Evolutionary conservation across 495 filamentous ascomycete species (phyloP).

Genomic region (Penicillium soppii): DNA sequence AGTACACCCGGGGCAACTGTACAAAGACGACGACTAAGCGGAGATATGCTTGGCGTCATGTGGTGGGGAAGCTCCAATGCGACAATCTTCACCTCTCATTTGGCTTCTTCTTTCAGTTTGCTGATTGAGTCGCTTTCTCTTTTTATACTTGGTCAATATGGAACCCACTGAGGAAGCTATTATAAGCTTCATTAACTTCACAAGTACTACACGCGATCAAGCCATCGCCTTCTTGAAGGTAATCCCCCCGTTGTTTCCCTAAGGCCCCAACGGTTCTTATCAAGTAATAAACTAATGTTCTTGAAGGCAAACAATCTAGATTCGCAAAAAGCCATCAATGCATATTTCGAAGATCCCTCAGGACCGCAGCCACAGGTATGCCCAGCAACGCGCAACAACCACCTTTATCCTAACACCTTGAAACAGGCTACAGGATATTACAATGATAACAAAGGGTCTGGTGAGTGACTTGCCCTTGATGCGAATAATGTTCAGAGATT

Average conservation of each 20-base stretch:
- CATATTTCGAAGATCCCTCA: slow-evolving; percentile 52
- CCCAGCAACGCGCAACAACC: not conserved
- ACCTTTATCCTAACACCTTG: slow-evolving; percentile 1
- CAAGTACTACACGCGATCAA: slow-evolving; percentile 42
- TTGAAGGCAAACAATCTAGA: slow-evolving; percentile 49
- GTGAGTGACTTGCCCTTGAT: slow-evolving; percentile 11
- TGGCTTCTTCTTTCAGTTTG: not conserved
- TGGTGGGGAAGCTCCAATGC: slow-evolving; percentile 38
- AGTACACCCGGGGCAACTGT: no score
- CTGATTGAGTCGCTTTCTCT: not conserved
- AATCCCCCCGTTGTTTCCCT: not conserved
- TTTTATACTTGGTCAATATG: no score
- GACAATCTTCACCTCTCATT: slow-evolving; percentile 8
- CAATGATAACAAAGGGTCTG: slow-evolving; percentile 22
- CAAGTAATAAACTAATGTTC: slow-evolving; percentile 5
- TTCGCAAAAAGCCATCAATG: slow-evolving; percentile 51
- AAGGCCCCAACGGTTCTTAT: not conserved
- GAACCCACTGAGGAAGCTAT: slow-evolving; percentile 49
- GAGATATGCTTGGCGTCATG: slow-evolving; percentile 33
- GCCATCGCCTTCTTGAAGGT: slow-evolving; percentile 52
- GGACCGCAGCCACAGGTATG: slow-evolving; percentile 36
- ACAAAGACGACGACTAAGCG: not conserved
- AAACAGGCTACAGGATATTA: slow-evolving; percentile 21
- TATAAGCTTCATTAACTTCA: slow-evolving; percentile 46
- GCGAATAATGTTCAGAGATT: not conserved